These are phyloP conservation scores for Colletotrichum plurivorum DNA, from an alignment of 2,329 filamentous ascomycete species.

Conservation along the genomic window DNA sequence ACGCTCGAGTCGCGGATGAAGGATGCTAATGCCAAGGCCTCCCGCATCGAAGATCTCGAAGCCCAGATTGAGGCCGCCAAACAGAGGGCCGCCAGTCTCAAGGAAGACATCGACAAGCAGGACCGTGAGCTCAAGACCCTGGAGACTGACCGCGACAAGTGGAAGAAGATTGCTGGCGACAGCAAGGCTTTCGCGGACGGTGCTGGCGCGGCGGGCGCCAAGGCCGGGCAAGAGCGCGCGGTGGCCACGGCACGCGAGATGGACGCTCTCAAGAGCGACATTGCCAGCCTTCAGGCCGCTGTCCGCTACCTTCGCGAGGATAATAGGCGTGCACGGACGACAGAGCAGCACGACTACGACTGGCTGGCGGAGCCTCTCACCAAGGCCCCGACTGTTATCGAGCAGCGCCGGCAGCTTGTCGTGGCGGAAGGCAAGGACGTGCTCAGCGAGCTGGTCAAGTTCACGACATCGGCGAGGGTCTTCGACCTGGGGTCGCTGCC, in stretches of 20 bases:
- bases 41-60: constrained; percentile 77
- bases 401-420: constrained; percentile 66
- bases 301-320: constrained; percentile 79
- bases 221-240: constrained; percentile 75
- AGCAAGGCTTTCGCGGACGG: constrained; percentile 68
- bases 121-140: constrained; percentile 76
- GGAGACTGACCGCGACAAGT: constrained; percentile 77
- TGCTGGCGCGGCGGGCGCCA: constrained; percentile 62
- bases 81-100: constrained; percentile 65
- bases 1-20: constrained; percentile 90
- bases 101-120: constrained; percentile 76
- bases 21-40: constrained; percentile 84
- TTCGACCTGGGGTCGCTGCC: constrained; percentile 73
- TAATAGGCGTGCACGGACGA: constrained; percentile 72
- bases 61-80: constrained; percentile 68
- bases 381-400: constrained; percentile 58
- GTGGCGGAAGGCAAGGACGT: constrained; percentile 74
- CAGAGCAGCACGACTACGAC: constrained; percentile 68
- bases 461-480: constrained; percentile 69
- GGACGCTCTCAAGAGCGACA: constrained; percentile 78
- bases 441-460: constrained; percentile 74
- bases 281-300: constrained; percentile 74
- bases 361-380: constrained; percentile 77
- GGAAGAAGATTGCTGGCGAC: constrained; percentile 79
- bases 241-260: constrained; percentile 81